Evolutionary conservation across 2,329 filamentous ascomycete species (phyloP), one percentile per base, ranked within the genome.

Genomic region (Colletotrichum godetiae): DNA sequence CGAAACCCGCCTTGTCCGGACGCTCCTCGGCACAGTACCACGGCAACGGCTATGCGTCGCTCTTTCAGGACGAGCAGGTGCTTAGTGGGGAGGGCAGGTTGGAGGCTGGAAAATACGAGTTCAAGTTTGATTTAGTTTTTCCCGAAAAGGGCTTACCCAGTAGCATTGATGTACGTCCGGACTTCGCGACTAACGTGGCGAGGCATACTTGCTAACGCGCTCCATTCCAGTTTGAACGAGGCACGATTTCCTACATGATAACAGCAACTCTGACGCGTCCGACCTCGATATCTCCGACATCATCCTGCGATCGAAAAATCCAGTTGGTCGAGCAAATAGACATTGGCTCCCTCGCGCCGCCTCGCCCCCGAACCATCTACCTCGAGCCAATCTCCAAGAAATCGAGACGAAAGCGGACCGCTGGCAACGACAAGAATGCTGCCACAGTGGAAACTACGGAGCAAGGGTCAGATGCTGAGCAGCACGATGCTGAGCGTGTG

Each of bases 221-320:
- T 13, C 22, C 31, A 13, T 12, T 31, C 24, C 24, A 98, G 95
- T 99, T 99, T 82, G 97, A 98, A 84, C 92, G 96, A 80, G 97
- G 97, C 46, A 95, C 94, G 2, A 94, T 99, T 78, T 93, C 93
- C 24, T 99, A 98, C 84, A 91, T 96, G 85, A 90, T 98, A 78
- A 96, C 94, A 6, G 93, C 96, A 37, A 98, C 95, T 10, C 83
- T 98, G 70, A 98, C 96, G 24, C 91, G 95, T 69, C 96, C 97
- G 24, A 97, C 94, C 0, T 92, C 95, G 6, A 97, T 98, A 74
- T 89, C 92, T 15, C 92, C 96, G 2, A 95, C 92, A 2, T 89
- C 92, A 11, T 93, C 91, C 46, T 97, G 94, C 83, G 95, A 97
- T 76, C 90, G 92, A 74, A 95, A 95, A 78, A 88, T 99, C 27